Percentiles rank a stretch among this genome's conserved stretches.
Conservation (phyloP, 2,329 filamentous ascomycete genomes). For the Cladosporium sp. region DNA sequence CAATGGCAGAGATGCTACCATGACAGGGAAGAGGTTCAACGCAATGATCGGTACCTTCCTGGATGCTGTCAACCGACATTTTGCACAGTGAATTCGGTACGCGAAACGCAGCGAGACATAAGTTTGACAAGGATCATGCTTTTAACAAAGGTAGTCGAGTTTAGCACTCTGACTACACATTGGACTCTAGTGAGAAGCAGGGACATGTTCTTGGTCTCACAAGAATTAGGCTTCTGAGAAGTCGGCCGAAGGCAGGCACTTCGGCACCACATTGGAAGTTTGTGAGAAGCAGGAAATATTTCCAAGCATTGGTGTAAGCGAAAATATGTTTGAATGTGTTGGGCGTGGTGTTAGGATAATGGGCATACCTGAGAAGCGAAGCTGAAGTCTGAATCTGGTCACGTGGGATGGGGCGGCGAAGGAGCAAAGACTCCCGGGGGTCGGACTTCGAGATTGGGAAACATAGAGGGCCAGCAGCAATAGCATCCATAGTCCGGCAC, state of each 20-base stretch:
- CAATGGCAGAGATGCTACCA: neutral
- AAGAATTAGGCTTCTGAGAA: neutral
- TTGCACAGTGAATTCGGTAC: neutral
- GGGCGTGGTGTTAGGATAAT: neutral
- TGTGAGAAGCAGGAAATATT: neutral
- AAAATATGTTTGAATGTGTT: neutral
- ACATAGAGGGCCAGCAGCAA: neutral
- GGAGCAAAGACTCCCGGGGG: slow-evolving; percentile 1
- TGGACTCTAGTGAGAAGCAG: too few relatives aligned
- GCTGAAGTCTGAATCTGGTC: neutral
- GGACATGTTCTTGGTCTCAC: too few relatives aligned
- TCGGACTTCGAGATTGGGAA: neutral
- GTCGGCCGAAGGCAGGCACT: neutral
- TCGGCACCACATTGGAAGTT: neutral
- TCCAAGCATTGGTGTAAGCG: neutral
- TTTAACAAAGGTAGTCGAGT: too few relatives aligned
- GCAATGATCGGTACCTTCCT: neutral
- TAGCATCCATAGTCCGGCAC: neutral
- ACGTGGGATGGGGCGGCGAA: slow-evolving; percentile 3
- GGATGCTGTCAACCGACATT: neutral
- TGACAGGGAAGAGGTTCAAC: neutral
- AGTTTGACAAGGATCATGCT: neutral
- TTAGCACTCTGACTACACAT: too few relatives aligned
- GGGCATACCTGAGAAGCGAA: neutral
- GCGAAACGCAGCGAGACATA: neutral